Percentiles rank a stretch among this genome's conserved stretches.
These are phyloP conservation scores for Beauveria pseudobassiana DNA, from an alignment of 2,329 filamentous ascomycete genomes.

Conservation along the genomic window DNA sequence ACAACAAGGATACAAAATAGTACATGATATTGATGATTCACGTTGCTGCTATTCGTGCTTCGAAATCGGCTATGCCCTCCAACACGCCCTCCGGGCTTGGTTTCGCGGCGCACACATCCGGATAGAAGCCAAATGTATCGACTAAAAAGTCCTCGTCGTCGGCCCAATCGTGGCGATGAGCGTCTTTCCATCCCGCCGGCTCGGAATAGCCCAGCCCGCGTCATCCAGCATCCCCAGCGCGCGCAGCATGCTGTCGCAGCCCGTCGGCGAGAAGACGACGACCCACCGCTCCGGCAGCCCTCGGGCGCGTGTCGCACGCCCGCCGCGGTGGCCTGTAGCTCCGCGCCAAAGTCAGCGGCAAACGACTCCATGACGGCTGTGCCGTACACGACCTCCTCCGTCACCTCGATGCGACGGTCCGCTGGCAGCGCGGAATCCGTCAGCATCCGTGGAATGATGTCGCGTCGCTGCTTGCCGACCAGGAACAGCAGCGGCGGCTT, in stretches of 20 bases:
- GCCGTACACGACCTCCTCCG: slow-evolving; percentile 79
- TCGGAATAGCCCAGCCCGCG: slow-evolving; percentile 31
- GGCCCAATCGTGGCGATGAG: slow-evolving; percentile 86
- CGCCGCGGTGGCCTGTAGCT: slow-evolving; percentile 28
- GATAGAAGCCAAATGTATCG: slow-evolving; percentile 56
- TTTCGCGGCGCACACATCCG: slow-evolving; percentile 72
- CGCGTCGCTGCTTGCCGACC: slow-evolving; percentile 81
- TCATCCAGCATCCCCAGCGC: slow-evolving; percentile 45
- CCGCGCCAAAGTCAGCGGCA: slow-evolving; percentile 51
- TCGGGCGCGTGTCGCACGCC: slow-evolving; percentile 24
- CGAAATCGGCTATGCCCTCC: slow-evolving; percentile 51
- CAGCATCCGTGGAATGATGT: slow-evolving; percentile 80
- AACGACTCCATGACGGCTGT: slow-evolving; percentile 80
- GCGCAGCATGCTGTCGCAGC: slow-evolving; percentile 53
- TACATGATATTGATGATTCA: not conserved
- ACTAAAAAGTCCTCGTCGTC: slow-evolving; percentile 75
- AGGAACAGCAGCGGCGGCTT: slow-evolving; percentile 72
- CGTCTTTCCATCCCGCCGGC: slow-evolving; percentile 35
- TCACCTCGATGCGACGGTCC: slow-evolving; percentile 53
- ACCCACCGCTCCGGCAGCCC: slow-evolving; percentile 51
- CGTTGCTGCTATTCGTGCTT: not conserved
- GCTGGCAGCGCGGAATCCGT: slow-evolving; percentile 47
- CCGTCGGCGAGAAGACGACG: slow-evolving; percentile 64
- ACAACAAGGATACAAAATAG: not conserved
- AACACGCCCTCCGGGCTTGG: slow-evolving; percentile 77